Evolutionary conservation across 805 yeast species (phyloP), one percentile per base, ranked within the genome.

Genomic region (Monosporozyma aquatica): DNA sequence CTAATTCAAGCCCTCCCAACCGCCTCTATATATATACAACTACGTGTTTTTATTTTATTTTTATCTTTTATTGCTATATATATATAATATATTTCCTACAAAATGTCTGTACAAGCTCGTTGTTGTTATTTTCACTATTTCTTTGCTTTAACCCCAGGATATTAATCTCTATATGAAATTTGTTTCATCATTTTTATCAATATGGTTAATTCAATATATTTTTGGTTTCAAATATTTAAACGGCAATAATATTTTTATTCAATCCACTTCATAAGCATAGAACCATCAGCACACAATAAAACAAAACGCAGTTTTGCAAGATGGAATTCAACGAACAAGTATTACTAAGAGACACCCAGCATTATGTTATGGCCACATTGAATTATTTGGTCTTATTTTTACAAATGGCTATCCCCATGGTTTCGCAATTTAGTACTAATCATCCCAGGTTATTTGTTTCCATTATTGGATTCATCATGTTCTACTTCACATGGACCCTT

Each of bases 371-470:
- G 15, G 25, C 41, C n/a, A 14, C 34, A 2, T 7, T 51, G 13
- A 36, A 38, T 2, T 21, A 37, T 17, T 4, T 40, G 3, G 44
- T 55, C 24, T 28, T 40, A 11, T 32, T 48, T 14, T 40, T 54
- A 18, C 62, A 55, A 38, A 28, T 47, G 20, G 26, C 43, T n/a
- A 43, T 57, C 11, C 53, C 56, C 1, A 9, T 52, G 1, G 23
- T 49, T 0, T 47, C 50, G 7, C 43, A 45, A 9, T 51, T 64
- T 35, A 48, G 65, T 41, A 38, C 52, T 1, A 44, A 51, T 5
- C 58, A 67, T 37, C 70, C 70, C 13, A 55, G 53, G 2, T 32
- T 56, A 1, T 59, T 67, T 14, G 40, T 55, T 10, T 36, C 47
- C 4, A 24, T 59, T 3, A 38, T 54, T 2, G 33, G 54, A 2